These are phyloP conservation scores for Metschnikowia colocasiae DNA, from an alignment of 805 yeast genomes.

Conservation along the genomic window DNA sequence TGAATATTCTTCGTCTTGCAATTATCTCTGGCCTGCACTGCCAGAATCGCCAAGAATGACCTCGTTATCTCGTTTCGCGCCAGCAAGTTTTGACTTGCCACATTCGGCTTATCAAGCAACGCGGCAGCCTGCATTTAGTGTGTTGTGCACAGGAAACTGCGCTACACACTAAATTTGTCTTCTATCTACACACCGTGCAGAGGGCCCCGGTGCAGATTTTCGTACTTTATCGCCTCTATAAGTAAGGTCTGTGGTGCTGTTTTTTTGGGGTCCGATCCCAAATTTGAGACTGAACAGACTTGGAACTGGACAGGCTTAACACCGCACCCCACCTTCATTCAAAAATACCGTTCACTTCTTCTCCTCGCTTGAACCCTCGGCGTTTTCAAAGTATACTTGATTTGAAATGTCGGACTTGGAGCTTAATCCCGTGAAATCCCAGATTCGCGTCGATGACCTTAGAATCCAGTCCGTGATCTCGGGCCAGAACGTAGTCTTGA, in stretches of 20 bases:
- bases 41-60: too few species aligned
- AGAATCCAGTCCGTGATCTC: slow-evolving; percentile 37
- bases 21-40: too few species aligned
- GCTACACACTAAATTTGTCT: neutral
- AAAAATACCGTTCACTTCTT: neutral
- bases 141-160: neutral
- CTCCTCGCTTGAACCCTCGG: neutral
- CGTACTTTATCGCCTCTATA: neutral
- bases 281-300: neutral
- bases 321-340: neutral
- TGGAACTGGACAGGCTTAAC: neutral
- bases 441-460: slow-evolving; percentile 35
- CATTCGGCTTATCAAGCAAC: neutral
- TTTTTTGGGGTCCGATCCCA: too few species aligned
- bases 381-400: too few species aligned
- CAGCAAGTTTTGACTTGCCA: slow-evolving; percentile 2
- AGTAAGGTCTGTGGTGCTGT: neutral
- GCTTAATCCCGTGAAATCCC: slow-evolving; percentile 21
- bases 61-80: slow-evolving; percentile 2
- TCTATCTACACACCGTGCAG: slow-evolving; percentile 5
- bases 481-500: slow-evolving; percentile 34
- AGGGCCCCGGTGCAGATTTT: neutral
- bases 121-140: neutral
- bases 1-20: too few species aligned
- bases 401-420: slow-evolving; percentile 11